These are phyloP conservation scores for Cucurbita maxima DNA, from an alignment of 306 rosid species.

Conservation along the genomic window DNA sequence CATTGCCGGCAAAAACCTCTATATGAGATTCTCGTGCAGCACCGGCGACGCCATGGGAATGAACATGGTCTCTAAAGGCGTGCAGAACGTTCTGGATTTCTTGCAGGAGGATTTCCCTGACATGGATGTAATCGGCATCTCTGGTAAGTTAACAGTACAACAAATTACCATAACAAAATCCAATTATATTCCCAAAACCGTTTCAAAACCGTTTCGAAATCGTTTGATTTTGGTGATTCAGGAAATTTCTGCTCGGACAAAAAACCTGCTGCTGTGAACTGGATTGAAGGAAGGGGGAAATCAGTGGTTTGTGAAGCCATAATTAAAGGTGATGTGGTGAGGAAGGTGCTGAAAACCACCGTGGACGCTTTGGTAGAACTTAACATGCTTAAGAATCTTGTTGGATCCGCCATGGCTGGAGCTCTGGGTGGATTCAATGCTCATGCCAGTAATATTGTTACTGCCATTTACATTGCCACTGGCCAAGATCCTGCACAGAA, in stretches of 20 bases:
- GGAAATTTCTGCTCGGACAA: conserved; percentile 86
- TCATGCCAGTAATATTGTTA: conserved; percentile 79
- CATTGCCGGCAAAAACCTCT: conserved; percentile 68
- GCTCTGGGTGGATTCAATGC: conserved; percentile 95
- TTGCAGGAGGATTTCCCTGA: conserved; percentile 65
- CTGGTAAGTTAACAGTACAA: conserved; percentile 25
- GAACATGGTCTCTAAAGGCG: conserved; percentile 96
- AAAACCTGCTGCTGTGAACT: conserved; percentile 82
- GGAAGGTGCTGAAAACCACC: conserved; percentile 62
- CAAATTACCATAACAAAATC: not conserved
- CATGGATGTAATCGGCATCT: conserved; percentile 87
- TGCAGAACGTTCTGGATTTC: conserved; percentile 57
- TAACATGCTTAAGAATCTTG: conserved; percentile 83
- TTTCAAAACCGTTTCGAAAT: not conserved
- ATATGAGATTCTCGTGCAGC: conserved; percentile 57
- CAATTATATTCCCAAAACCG: not conserved
- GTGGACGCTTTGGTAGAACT: conserved; percentile 71
- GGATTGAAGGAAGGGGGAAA: conserved; percentile 92
- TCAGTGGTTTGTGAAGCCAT: conserved; percentile 76
- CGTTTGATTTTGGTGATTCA: not conserved
- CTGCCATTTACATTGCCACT: conserved; percentile 74
- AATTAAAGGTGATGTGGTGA: conserved; percentile 63
- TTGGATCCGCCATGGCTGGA: conserved; percentile 86
- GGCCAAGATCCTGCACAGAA: conserved; percentile 97
- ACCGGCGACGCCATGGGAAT: conserved; percentile 98